phyloP scores from a whole-genome alignment of 2,329 filamentous ascomycete genomes.

The Colletotrichum ledebouriae region DNA sequence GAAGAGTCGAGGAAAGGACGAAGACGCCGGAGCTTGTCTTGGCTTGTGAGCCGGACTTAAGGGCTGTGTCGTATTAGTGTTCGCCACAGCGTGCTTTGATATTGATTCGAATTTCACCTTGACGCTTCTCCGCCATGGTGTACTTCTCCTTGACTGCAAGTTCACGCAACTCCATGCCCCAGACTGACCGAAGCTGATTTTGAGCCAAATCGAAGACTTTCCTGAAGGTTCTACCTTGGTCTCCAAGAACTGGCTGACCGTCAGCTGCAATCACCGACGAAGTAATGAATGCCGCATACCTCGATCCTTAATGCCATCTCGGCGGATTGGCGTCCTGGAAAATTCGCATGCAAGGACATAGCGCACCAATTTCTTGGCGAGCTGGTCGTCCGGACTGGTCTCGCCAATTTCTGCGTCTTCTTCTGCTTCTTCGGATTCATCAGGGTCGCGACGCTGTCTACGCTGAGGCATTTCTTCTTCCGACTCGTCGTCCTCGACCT shows the following conservation, averaged over 20 bases:
- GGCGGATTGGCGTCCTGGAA: slow-evolving; percentile 69
- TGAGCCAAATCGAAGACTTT: slow-evolving; percentile 84
- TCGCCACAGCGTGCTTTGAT: background rate
- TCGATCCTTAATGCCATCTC: slow-evolving; percentile 74
- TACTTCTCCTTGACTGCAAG: slow-evolving; percentile 85
- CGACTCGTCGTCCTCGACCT: slow-evolving; percentile 50
- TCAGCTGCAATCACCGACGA: background rate
- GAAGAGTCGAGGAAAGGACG: slow-evolving; percentile 81
- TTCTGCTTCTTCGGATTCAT: slow-evolving; percentile 50
- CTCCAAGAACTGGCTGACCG: slow-evolving; percentile 74
- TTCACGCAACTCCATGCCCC: slow-evolving; percentile 95
- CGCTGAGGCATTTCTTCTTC: slow-evolving; percentile 51
- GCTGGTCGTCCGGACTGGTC: slow-evolving; percentile 60
- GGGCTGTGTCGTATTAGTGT: slow-evolving; percentile 47
- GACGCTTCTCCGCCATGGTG: slow-evolving; percentile 81
- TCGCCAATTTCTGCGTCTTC: slow-evolving; percentile 55
- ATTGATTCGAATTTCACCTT: slow-evolving; percentile 65
- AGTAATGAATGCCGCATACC: slow-evolving; percentile 56
- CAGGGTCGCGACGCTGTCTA: slow-evolving; percentile 49
- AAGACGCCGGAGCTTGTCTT: slow-evolving; percentile 77
- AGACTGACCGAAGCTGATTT: slow-evolving; percentile 74
- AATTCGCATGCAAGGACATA: slow-evolving; percentile 77
- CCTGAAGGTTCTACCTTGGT: slow-evolving; percentile 79
- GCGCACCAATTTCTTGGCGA: slow-evolving; percentile 76
- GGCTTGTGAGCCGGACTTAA: slow-evolving; percentile 62